Conservation (phyloP, 179 eudicot species). For the Corrigiola litoralis region DNA sequence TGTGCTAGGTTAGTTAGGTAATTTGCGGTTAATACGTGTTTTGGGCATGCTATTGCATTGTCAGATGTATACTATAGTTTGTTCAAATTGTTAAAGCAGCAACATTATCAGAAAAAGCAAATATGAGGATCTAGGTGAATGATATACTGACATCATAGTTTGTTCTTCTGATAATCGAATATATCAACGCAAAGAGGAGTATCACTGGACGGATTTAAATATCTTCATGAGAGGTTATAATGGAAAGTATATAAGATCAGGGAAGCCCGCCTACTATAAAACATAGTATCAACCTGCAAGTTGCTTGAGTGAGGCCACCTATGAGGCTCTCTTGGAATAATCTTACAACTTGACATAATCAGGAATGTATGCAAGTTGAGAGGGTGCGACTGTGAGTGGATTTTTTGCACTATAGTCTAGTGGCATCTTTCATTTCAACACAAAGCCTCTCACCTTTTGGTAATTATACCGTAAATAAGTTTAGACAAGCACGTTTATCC, state of each 20-base stretch:
- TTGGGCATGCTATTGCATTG: too few species aligned
- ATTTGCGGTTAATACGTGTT: not conserved
- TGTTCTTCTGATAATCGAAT: not conserved
- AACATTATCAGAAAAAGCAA: too few species aligned
- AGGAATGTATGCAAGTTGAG: slow-evolving; percentile 13
- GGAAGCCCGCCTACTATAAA: slow-evolving; percentile 8
- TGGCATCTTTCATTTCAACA: too few species aligned
- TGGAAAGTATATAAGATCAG: slow-evolving; percentile 10
- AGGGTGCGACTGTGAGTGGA: not conserved
- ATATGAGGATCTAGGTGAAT: too few species aligned
- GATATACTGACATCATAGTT: not conserved
- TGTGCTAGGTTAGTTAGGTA: not conserved
- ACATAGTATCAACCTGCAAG: slow-evolving; percentile 19
- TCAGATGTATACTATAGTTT: too few species aligned
- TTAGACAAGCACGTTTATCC: not conserved
- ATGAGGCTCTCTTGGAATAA: slow-evolving; percentile 18
- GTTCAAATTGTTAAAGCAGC: too few species aligned
- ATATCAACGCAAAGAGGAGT: not conserved
- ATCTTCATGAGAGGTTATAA: slow-evolving; percentile 2
- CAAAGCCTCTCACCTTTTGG: not conserved
- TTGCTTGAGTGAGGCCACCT: slow-evolving; percentile 22
- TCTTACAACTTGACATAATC: slow-evolving; percentile 12
- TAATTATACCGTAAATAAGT: slow-evolving; percentile 1
- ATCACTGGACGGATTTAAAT: not conserved
- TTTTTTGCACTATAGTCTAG: too few species aligned